These are phyloP conservation scores for Cubamyces sp. DNA, from an alignment of 768 basidiomycete species.

Conservation along the genomic window DNA sequence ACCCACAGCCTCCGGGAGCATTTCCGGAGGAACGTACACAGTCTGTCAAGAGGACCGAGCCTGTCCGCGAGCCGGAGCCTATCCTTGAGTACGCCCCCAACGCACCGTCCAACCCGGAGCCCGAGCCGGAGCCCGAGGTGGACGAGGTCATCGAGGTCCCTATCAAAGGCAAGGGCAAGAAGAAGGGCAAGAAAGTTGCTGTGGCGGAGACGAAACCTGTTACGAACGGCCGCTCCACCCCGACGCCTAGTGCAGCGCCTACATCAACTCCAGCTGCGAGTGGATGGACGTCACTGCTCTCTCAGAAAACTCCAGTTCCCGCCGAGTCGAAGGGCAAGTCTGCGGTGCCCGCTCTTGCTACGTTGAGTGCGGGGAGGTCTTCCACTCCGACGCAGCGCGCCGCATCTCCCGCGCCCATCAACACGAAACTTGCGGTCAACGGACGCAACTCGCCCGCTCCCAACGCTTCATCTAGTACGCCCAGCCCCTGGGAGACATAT, in stretches of 20 bases:
- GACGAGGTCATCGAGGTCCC: slow-evolving; percentile 24
- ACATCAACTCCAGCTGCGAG: not conserved
- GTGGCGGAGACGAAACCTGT: slow-evolving; percentile 12
- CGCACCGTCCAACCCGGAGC: slow-evolving; percentile 1
- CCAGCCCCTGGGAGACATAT: slow-evolving; percentile 4
- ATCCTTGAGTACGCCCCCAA: slow-evolving; percentile 11
- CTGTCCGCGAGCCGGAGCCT: slow-evolving; percentile 6
- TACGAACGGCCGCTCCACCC: slow-evolving; percentile 16
- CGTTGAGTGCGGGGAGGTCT: slow-evolving; percentile 7
- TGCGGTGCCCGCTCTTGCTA: not conserved
- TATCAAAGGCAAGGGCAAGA: slow-evolving; percentile 22
- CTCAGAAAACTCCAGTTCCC: not conserved
- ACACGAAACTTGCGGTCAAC: slow-evolving; percentile 6
- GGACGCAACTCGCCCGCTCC: slow-evolving; percentile 4
- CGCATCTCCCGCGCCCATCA: slow-evolving; percentile 22
- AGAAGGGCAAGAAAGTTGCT: slow-evolving; percentile 18
- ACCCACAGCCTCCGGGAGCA: slow-evolving; percentile 16
- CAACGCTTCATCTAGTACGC: not conserved
- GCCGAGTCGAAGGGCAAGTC: slow-evolving; percentile 12
- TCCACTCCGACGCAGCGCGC: slow-evolving; percentile 6
- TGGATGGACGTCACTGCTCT: not conserved
- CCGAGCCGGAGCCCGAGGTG: slow-evolving; percentile 17
- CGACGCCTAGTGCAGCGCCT: slow-evolving; percentile 9
- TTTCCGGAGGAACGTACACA: slow-evolving; percentile 22
- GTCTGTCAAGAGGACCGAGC: not conserved